Conservation (phyloP, 139 green algal genomes). For the Medakamo hakoo region DNA sequence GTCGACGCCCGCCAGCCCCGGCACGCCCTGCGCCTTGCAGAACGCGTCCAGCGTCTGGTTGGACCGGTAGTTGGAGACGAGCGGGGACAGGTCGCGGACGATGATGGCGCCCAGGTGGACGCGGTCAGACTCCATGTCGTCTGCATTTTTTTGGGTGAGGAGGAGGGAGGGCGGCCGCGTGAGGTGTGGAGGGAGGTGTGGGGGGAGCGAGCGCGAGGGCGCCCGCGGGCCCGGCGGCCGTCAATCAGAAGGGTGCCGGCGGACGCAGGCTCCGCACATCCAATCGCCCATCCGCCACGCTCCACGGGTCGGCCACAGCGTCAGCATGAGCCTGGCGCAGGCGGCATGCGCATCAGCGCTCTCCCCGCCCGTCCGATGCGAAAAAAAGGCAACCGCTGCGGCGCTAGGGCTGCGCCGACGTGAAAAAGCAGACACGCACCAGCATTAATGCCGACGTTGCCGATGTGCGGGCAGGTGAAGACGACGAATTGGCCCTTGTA, state of each 20-base stretch:
- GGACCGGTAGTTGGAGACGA: conserved; percentile 93
- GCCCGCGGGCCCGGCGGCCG: too few relatives aligned
- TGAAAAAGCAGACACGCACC: too few relatives aligned
- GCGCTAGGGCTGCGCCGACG: too few relatives aligned
- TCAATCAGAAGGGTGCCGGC: too few relatives aligned
- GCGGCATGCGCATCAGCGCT: too few relatives aligned
- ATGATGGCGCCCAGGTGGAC: conserved; percentile 77
- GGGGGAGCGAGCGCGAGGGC: too few relatives aligned
- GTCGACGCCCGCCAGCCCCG: conserved; percentile 80
- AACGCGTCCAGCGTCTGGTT: conserved; percentile 73
- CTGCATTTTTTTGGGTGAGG: conserved; percentile 17
- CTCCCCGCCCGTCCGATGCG: too few relatives aligned
- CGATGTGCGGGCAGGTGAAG: conserved; percentile 96
- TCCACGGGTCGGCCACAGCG: too few relatives aligned
- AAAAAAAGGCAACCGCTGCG: too few relatives aligned
- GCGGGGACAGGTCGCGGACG: conserved; percentile 56
- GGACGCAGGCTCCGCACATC: too few relatives aligned
- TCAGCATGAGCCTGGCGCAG: too few relatives aligned
- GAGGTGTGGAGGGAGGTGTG: neutral
- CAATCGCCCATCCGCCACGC: too few relatives aligned
- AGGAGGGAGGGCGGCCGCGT: conserved; percentile 6
- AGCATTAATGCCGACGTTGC: conserved; percentile 92
- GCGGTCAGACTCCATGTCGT: conserved; percentile 73
- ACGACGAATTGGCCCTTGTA: conserved; percentile 96
- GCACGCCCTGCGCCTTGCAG: conserved; percentile 33